Evolutionary conservation across 768 basidiomycete species (phyloP).

Genomic region (Lyophyllum semitale): DNA sequence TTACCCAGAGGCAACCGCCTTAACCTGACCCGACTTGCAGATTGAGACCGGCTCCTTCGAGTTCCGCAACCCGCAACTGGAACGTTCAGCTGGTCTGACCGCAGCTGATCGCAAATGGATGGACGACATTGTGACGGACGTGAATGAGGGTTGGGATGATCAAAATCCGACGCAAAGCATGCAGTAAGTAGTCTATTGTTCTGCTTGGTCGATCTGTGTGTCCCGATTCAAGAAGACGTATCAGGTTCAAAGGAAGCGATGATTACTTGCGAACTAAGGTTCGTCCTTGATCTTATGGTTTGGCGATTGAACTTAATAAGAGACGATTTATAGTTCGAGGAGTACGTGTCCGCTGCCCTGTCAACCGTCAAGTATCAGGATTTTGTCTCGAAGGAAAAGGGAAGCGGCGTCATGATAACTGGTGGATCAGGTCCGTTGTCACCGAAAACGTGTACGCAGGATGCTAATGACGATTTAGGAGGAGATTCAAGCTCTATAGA

Average conservation of each 20-base stretch:
- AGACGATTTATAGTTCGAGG: conserved; percentile 73
- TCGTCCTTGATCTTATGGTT: neutral
- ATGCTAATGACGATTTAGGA: conserved; percentile 29
- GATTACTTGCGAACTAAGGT: conserved; percentile 92
- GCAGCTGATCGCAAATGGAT: conserved; percentile 97
- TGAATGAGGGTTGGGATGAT: conserved; percentile 79
- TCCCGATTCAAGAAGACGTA: neutral
- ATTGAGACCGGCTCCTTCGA: conserved; percentile 87
- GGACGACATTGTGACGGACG: conserved; percentile 88
- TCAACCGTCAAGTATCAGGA: conserved; percentile 89
- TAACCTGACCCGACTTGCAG: conserved; percentile 37
- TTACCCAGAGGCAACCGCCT: neutral
- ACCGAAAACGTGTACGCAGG: neutral
- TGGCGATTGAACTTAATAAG: neutral
- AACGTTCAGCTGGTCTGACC: conserved; percentile 78
- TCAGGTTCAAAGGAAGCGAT: conserved; percentile 91
- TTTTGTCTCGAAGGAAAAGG: conserved; percentile 73
- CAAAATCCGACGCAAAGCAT: conserved; percentile 62
- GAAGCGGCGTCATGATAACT: conserved; percentile 63
- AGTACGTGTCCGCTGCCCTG: conserved; percentile 88
- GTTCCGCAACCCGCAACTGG: conserved; percentile 81
- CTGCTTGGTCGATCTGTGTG: neutral
- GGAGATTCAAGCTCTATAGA: conserved; percentile 61
- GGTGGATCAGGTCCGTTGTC: conserved; percentile 52
- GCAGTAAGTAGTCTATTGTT: conserved; percentile 49